Evolutionary conservation across 495 filamentous ascomycete genomes (phyloP).

Genomic region (Platismatia glauca): DNA sequence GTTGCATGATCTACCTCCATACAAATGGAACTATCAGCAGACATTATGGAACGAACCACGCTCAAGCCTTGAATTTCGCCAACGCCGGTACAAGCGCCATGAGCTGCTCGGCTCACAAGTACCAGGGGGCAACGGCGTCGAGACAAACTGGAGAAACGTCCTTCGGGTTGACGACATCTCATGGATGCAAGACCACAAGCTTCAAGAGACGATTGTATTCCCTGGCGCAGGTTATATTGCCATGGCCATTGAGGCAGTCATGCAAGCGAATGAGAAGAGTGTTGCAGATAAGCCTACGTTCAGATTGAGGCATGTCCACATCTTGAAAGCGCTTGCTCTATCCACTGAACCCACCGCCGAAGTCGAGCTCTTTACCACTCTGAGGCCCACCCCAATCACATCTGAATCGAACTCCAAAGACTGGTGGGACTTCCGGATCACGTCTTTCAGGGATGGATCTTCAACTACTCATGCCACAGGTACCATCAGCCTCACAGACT

Average conservation of each 20-base stretch:
- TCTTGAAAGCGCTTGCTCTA: too few relatives aligned
- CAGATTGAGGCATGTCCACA: too few relatives aligned
- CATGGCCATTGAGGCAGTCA: slow-evolving; percentile 50
- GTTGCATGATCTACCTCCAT: slow-evolving; percentile 37
- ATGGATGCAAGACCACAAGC: slow-evolving; percentile 32
- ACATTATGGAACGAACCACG: slow-evolving; percentile 38
- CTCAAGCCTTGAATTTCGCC: slow-evolving; percentile 30
- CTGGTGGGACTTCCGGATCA: too few relatives aligned
- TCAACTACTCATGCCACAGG: too few relatives aligned
- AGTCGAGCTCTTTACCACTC: too few relatives aligned
- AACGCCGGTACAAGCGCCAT: slow-evolving; percentile 28
- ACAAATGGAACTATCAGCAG: slow-evolving; percentile 32
- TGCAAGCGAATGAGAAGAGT: neutral
- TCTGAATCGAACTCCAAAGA: too few relatives aligned
- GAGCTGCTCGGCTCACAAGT: slow-evolving; percentile 34
- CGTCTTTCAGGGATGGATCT: too few relatives aligned
- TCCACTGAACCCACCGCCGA: too few relatives aligned
- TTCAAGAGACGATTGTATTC: slow-evolving; percentile 36
- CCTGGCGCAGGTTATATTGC: slow-evolving; percentile 48
- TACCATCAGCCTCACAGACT: too few relatives aligned
- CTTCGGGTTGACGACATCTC: slow-evolving; percentile 27
- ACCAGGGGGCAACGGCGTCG: slow-evolving; percentile 25
- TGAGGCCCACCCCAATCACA: too few relatives aligned
- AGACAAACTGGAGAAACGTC: slow-evolving; percentile 30
- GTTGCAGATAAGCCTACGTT: too few relatives aligned